These are phyloP conservation scores for Oemleria cerasiformis DNA, from an alignment of 306 rosid genomes.

Conservation along the genomic window DNA sequence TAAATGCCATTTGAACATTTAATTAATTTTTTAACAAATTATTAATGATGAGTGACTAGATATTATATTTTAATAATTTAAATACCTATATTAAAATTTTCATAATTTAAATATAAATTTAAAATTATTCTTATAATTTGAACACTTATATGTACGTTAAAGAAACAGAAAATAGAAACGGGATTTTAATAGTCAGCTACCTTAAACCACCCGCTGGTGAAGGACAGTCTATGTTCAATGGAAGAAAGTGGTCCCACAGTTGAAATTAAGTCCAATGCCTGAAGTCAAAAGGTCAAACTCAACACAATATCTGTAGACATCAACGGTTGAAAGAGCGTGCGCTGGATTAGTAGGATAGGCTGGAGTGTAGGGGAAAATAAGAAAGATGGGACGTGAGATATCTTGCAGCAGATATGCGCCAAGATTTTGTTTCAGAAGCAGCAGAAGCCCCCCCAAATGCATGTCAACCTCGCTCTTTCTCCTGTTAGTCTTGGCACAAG, in stretches of 20 bases:
- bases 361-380: constrained; percentile 6
- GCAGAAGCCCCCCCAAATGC: constrained; percentile 43
- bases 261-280: too few species aligned
- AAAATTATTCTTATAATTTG: too few species aligned
- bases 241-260: background rate
- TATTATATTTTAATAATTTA: too few species aligned
- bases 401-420: constrained; percentile 39
- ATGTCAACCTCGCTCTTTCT: constrained; percentile 62
- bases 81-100: too few species aligned
- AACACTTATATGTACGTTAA: too few species aligned
- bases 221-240: background rate
- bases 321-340: background rate
- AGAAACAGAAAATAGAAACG: too few species aligned
- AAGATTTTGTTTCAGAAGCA: constrained; percentile 49
- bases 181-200: too few species aligned
- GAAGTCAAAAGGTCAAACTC: background rate
- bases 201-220: too few species aligned
- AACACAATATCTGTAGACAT: background rate
- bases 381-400: constrained; percentile 22
- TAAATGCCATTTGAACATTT: too few species aligned
- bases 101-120: too few species aligned
- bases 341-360: background rate
- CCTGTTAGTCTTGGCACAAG: constrained; percentile 30
- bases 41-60: too few species aligned
- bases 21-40: too few species aligned